Percentiles rank a stretch among this genome's conserved stretches.
phyloP scores from a whole-genome alignment of 768 basidiomycete genomes.

The Lanmaoa rubissima region DNA sequence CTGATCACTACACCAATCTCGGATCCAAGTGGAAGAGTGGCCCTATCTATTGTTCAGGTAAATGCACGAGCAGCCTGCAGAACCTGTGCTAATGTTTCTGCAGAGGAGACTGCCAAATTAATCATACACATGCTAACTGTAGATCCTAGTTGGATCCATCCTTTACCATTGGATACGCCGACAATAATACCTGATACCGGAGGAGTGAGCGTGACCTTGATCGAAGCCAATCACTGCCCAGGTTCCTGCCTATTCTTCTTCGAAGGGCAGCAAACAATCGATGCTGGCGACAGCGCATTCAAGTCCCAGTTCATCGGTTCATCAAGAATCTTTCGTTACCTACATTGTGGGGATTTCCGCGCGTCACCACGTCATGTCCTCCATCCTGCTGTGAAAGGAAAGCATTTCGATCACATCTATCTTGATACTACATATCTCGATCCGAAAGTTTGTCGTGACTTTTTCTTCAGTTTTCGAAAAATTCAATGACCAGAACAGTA shows the following conservation, averaged over 20 bases:
- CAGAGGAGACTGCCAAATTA: constrained; percentile 83
- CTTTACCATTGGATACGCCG: constrained; percentile 77
- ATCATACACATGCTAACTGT: constrained; percentile 91
- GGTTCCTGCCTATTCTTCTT: constrained; percentile 94
- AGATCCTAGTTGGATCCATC: constrained; percentile 83
- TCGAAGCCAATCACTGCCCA: constrained; percentile 99
- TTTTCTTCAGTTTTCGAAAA: background rate
- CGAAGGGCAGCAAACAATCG: constrained; percentile 84
- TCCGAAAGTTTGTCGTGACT: constrained; percentile 56
- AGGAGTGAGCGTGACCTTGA: constrained; percentile 86
- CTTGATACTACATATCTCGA: constrained; percentile 96
- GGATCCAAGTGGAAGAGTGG: constrained; percentile 86
- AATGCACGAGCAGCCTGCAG: background rate
- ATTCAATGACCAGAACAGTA: constrained; percentile 49
- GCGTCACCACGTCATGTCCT: constrained; percentile 85
- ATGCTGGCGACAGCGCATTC: constrained; percentile 83
- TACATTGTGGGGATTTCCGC: constrained; percentile 94
- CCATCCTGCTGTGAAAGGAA: constrained; percentile 82
- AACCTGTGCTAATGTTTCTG: background rate
- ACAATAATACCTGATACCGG: constrained; percentile 76
- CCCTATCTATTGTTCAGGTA: constrained; percentile 90
- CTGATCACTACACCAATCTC: constrained; percentile 94
- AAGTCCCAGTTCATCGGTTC: constrained; percentile 72
- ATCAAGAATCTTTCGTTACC: constrained; percentile 71
- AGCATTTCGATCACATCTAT: constrained; percentile 83